Conservation (phyloP, 108 stramenopile species). For the Fistulifera pelliculosa region DNA sequence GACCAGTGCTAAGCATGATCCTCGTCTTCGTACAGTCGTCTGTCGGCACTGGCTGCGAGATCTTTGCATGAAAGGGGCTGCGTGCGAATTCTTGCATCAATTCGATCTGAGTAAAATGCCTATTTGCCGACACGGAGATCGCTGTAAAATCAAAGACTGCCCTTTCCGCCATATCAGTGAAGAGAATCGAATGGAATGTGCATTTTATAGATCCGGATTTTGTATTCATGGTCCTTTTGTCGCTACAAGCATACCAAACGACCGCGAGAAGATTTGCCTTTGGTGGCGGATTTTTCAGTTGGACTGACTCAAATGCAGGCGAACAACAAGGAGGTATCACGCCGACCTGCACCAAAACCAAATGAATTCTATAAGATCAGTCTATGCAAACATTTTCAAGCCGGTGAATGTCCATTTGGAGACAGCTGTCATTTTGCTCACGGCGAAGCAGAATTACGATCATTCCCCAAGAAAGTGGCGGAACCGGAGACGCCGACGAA, state of each 20-base stretch:
- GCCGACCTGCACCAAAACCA: slow-evolving; percentile 76
- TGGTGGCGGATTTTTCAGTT: slow-evolving; percentile 80
- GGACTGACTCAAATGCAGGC: slow-evolving; percentile 87
- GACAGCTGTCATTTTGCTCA: slow-evolving; percentile 80
- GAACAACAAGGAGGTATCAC: slow-evolving; percentile 26
- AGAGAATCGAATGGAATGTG: slow-evolving; percentile 85
- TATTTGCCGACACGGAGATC: slow-evolving; percentile 82
- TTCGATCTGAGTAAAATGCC: slow-evolving; percentile 92
- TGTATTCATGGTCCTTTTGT: slow-evolving; percentile 90
- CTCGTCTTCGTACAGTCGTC: slow-evolving; percentile 86
- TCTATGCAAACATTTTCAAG: slow-evolving; percentile 83
- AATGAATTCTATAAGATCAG: slow-evolving; percentile 86
- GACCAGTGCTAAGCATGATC: slow-evolving; percentile 82
- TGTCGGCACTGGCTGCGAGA: slow-evolving; percentile 94
- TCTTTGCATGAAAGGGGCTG: slow-evolving; percentile 91
- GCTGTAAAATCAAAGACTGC: slow-evolving; percentile 87
- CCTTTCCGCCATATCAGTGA: slow-evolving; percentile 88
- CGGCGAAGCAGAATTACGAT: slow-evolving; percentile 65
- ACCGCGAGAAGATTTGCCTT: slow-evolving; percentile 60
- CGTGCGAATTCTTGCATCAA: slow-evolving; percentile 91
- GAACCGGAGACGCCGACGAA: slow-evolving; percentile 18
- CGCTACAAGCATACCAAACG: slow-evolving; percentile 78
- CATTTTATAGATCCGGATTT: slow-evolving; percentile 91
- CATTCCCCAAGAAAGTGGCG: slow-evolving; percentile 37
- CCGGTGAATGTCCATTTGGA: slow-evolving; percentile 87